A percentile compares a stretch with the other conserved stretches of the same genome.
phyloP scores from a whole-genome alignment of 306 rosid species.

The Morella rubra region DNA sequence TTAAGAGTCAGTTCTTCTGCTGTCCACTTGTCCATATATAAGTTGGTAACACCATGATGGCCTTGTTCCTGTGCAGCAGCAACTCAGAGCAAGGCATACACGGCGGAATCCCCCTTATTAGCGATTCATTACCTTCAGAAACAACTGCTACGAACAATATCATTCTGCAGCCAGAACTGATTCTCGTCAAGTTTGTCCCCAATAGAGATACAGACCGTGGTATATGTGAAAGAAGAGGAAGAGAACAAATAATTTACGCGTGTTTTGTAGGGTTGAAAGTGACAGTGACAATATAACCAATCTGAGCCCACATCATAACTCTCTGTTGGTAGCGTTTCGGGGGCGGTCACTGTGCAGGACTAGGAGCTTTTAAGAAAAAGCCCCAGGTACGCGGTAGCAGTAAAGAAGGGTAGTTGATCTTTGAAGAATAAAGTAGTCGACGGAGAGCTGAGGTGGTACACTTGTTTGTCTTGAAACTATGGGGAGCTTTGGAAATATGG shows the following conservation, averaged over 20 bases:
- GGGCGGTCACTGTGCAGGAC: not conserved
- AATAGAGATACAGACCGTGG: not conserved
- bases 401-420: not conserved
- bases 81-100: no score
- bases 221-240: not conserved
- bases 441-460: not conserved
- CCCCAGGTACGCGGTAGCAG: not conserved
- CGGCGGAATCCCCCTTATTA: no score
- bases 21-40: no score
- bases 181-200: not conserved
- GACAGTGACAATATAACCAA: not conserved
- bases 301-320: not conserved
- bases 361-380: not conserved
- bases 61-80: no score
- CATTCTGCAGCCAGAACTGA: no score
- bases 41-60: no score
- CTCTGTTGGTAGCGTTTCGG: not conserved
- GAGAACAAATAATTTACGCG: not conserved
- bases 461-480: not conserved
- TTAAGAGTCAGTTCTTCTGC: no score
- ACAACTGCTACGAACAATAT: no score
- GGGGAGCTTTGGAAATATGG: slow-evolving; percentile 31
- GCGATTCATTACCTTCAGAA: no score
- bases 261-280: no score
- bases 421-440: not conserved